Percentiles rank a stretch among this genome's conserved stretches.
Evolutionary conservation across 202 grass and related monocot species (phyloP).

Genomic region (Alloteropsis angusta): DNA sequence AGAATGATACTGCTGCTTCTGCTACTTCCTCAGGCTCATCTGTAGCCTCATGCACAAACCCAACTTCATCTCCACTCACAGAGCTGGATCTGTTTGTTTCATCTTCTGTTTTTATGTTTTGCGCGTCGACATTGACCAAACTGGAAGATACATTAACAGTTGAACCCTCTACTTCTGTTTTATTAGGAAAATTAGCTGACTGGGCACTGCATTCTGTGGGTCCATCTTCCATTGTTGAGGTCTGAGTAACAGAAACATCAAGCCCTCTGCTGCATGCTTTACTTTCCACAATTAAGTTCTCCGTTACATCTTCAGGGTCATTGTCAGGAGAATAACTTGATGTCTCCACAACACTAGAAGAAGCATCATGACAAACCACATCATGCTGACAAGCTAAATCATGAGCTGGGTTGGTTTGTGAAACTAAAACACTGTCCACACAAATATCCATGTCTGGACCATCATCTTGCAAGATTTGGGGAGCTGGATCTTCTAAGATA

Average conservation of each 20-base stretch:
- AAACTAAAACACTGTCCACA: constrained; percentile 12
- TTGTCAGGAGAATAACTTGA: constrained; percentile 20
- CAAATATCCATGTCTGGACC: constrained; percentile 20
- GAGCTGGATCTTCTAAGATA: constrained; percentile 18
- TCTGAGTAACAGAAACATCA: constrained; percentile 31
- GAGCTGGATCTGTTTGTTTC: constrained; percentile 7
- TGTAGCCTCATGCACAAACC: background rate
- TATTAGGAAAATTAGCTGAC: constrained; percentile 4
- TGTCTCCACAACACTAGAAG: constrained; percentile 25
- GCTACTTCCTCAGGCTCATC: constrained; percentile 22
- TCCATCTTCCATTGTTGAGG: constrained; percentile 12
- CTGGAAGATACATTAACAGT: constrained; percentile 8
- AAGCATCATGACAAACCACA: constrained; percentile 18
- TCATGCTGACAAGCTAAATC: constrained; percentile 24
- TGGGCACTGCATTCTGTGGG: background rate
- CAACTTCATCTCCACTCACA: constrained; percentile 14
- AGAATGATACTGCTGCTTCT: constrained; percentile 3
- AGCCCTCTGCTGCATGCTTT: constrained; percentile 16
- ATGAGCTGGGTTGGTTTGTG: background rate
- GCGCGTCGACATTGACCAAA: constrained; percentile 19
- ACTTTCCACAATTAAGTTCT: constrained; percentile 22
- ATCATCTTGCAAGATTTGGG: constrained; percentile 23
- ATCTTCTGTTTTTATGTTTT: constrained; percentile 14
- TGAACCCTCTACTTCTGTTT: background rate
- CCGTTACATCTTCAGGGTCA: background rate